These are phyloP conservation scores for Chenopodium quinoa DNA, from an alignment of 148 eudicot genomes.

Conservation along the genomic window DNA sequence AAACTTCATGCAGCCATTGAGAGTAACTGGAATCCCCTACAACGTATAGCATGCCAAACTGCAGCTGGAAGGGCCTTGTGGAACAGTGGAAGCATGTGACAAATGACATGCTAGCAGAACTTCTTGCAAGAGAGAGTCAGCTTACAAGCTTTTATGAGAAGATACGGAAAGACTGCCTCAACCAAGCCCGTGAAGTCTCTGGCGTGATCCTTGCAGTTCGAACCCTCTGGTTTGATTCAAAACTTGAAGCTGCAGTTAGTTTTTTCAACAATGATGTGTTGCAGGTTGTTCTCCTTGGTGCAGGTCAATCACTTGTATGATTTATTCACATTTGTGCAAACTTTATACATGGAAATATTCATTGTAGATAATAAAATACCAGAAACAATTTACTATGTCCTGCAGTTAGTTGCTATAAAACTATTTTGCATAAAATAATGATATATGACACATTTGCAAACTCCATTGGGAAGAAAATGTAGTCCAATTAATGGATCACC, in stretches of 20 bases:
- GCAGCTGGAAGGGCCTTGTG: conserved; percentile 93
- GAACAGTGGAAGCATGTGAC: conserved; percentile 58
- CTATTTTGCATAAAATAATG: neutral
- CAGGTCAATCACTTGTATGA: conserved; percentile 52
- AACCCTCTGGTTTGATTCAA: conserved; percentile 86
- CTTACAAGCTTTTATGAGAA: conserved; percentile 68
- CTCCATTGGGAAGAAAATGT: neutral
- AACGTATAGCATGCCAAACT: conserved; percentile 80
- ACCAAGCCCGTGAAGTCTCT: conserved; percentile 68
- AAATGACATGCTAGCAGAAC: conserved; percentile 70
- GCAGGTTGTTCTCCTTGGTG: conserved; percentile 86
- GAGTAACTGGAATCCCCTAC: conserved; percentile 57
- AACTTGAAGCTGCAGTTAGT: conserved; percentile 67
- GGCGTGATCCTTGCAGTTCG: conserved; percentile 94
- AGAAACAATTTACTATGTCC: neutral
- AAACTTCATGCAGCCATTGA: conserved; percentile 59
- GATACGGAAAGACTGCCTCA: conserved; percentile 64
- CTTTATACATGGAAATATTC: neutral
- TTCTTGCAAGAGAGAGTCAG: conserved; percentile 79
- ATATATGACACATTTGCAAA: neutral
- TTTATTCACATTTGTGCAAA: neutral
- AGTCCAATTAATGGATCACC: neutral
- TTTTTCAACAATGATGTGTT: conserved; percentile 52
- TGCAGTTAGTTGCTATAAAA: neutral
- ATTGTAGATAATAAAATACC: neutral